Percentiles rank a stretch among this genome's conserved stretches.
These are phyloP conservation scores for Saccharomycopsis javanensis DNA, from an alignment of 805 yeast species.

Conservation along the genomic window DNA sequence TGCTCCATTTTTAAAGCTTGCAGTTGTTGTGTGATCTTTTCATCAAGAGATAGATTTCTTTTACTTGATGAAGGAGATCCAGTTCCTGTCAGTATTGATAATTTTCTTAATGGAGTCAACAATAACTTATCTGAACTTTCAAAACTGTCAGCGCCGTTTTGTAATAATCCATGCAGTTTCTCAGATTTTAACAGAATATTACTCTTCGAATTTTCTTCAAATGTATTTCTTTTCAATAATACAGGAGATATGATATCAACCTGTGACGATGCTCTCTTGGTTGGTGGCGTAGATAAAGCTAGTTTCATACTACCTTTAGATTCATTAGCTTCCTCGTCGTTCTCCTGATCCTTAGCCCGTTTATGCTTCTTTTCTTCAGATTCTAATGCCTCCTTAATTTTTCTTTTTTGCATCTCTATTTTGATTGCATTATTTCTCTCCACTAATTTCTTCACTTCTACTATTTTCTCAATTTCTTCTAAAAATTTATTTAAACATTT, in stretches of 20 bases:
- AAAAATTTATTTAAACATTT: constrained; percentile 64
- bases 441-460: constrained; percentile 52
- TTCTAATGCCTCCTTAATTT: constrained; percentile 2
- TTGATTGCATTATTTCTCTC: constrained; percentile 25
- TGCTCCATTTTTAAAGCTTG: neutral
- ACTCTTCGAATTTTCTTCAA: neutral
- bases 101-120: neutral
- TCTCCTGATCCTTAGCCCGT: constrained; percentile 8
- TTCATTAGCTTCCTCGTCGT: neutral
- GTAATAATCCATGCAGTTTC: neutral
- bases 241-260: neutral
- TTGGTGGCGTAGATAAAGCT: neutral
- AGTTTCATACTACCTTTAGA: constrained; percentile 18
- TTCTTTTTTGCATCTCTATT: constrained; percentile 6
- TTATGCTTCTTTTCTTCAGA: constrained; percentile 17
- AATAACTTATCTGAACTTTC: neutral
- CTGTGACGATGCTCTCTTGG: neutral
- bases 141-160: neutral
- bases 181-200: neutral
- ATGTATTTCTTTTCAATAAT: neutral
- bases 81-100: neutral
- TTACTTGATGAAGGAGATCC: neutral
- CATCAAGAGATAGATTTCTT: neutral
- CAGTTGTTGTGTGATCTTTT: neutral
- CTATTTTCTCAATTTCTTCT: constrained; percentile 70